These are phyloP conservation scores for Huntiella omanensis DNA, from an alignment of 2,329 filamentous ascomycete genomes.

Conservation along the genomic window DNA sequence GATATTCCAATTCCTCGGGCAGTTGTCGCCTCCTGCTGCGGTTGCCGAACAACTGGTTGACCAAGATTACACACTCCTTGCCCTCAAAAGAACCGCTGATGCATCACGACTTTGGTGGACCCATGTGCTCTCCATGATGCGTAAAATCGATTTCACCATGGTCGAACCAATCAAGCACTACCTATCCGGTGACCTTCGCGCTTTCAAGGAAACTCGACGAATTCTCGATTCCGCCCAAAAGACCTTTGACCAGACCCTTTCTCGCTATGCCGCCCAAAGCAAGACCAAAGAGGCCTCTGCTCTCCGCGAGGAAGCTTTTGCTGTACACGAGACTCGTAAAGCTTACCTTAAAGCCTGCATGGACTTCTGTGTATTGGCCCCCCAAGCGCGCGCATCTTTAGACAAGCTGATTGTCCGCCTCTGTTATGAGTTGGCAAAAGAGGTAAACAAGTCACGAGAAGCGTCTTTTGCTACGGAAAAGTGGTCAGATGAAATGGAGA, in stretches of 20 bases:
- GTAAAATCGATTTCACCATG: slow-evolving; percentile 56
- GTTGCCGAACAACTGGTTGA: slow-evolving; percentile 75
- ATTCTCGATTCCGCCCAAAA: slow-evolving; percentile 65
- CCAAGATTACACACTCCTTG: slow-evolving; percentile 83
- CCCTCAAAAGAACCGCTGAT: slow-evolving; percentile 69
- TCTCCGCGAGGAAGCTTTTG: slow-evolving; percentile 84
- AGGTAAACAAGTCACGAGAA: slow-evolving; percentile 58
- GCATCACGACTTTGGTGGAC: slow-evolving; percentile 78
- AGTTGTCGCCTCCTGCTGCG: slow-evolving; percentile 52
- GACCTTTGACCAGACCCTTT: slow-evolving; percentile 61
- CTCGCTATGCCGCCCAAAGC: slow-evolving; percentile 65
- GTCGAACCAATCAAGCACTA: slow-evolving; percentile 70
- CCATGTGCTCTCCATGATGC: slow-evolving; percentile 52
- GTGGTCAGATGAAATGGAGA: slow-evolving; percentile 67
- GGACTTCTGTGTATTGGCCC: slow-evolving; percentile 79
- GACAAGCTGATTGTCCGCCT: slow-evolving; percentile 75
- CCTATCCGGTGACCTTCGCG: slow-evolving; percentile 57
- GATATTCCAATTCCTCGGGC: slow-evolving; percentile 57
- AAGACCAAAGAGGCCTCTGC: slow-evolving; percentile 90
- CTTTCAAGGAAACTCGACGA: slow-evolving; percentile 70
- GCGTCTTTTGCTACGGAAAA: slow-evolving; percentile 43
- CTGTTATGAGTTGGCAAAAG: slow-evolving; percentile 73
- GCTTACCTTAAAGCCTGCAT: slow-evolving; percentile 79
- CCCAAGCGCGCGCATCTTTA: slow-evolving; percentile 64
- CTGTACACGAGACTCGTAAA: slow-evolving; percentile 81